Evolutionary conservation across 805 yeast species (phyloP), one percentile per base, ranked within the genome.

Genomic region (Ogataea methanolica): DNA sequence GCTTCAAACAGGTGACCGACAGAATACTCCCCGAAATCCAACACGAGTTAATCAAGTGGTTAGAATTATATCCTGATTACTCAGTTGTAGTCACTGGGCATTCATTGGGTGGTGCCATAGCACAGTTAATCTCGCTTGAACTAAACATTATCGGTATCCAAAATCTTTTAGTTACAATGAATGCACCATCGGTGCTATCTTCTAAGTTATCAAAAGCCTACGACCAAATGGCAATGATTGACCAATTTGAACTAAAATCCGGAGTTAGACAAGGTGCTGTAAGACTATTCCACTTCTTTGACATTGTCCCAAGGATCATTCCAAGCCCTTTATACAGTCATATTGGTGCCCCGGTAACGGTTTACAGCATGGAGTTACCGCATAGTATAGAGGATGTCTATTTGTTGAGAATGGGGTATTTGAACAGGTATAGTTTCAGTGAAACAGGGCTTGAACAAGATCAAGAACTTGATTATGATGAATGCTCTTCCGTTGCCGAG

Each of bases 111-210:
- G 94, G 83, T 11, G 90, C 89, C 0, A 62, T 83, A 43, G 82
- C 89, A 1, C 67, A 72, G 29, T 61, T 85, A 36, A 71, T 79
- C 5, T 88, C 86, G 0, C 67, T 82, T n/a, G 91, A 84, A 54
- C 70, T 82, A 41, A 67, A 72, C 46, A 59, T 79, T n/a, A 56
- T 77, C 61, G 87, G 87, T 2, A 43, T 56, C 1, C 42, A 50
- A 22, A 46, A 53, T 23, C 6, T 42, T 2, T 11, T 48, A 19
- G 51, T 53, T 12, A 58, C 52, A 2, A 50, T 50, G 44, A 53
- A 53, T 34, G 42, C 60, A 1, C 59, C 62, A 3, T 42, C 54
- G 4, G 52, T 55, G 9, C 48, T 57, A 34, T 57, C 61, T 2
- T 45, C 46, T 17, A 47, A 45, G 17, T 34, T 58, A 36, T 48